phyloP scores from a whole-genome alignment of 148 eudicot species.

The Salicornia ramosissima region DNA sequence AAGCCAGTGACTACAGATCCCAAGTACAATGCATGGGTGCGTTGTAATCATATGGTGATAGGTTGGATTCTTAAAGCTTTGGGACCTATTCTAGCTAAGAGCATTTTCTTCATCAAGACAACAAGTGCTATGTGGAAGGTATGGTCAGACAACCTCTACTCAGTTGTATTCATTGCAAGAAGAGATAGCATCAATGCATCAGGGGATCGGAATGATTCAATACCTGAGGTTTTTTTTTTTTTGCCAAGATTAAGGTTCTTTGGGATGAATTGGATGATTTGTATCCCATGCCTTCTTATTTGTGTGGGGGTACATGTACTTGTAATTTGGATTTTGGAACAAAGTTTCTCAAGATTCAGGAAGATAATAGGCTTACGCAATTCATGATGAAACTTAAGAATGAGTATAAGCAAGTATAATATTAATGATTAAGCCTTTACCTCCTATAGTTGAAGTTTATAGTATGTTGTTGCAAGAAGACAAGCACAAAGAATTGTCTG shows the following conservation, averaged over 20 bases:
- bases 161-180: background rate
- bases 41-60: background rate
- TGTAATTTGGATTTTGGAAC: background rate
- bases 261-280: no score
- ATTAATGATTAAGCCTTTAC: background rate
- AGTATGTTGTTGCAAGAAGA: slow-evolving; percentile 6
- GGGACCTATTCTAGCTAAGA: background rate
- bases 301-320: background rate
- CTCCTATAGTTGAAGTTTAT: background rate
- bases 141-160: background rate
- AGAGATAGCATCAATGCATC: background rate
- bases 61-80: background rate
- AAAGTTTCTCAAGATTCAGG: background rate
- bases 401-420: background rate
- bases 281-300: background rate
- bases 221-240: background rate
- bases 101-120: background rate
- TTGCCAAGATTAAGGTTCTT: no score
- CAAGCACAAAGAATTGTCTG: background rate
- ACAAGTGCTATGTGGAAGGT: background rate
- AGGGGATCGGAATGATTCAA: background rate
- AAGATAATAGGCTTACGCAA: background rate
- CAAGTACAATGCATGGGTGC: background rate
- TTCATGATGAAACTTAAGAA: background rate
- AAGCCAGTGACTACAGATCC: background rate